Evolutionary conservation across 331 rosid species (phyloP).

Genomic region (Quercus tomentella): DNA sequence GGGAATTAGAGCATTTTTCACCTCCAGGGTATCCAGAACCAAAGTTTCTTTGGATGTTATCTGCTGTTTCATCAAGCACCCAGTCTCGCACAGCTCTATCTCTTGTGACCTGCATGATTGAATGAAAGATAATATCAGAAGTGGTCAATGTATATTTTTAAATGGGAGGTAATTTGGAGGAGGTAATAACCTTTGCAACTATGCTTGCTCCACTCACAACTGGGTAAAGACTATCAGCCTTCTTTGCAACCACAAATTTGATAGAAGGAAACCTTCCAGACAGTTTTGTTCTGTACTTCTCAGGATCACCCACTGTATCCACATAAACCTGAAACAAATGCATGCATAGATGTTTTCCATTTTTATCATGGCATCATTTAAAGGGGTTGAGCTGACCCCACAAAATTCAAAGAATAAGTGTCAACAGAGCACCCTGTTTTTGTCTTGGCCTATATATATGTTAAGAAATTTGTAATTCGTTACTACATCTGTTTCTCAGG

Average conservation of each 20-base stretch:
- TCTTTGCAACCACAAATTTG: slow-evolving; percentile 93
- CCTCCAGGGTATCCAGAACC: slow-evolving; percentile 99
- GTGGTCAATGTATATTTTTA: background rate
- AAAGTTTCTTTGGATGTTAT: slow-evolving; percentile 61
- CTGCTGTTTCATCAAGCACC: slow-evolving; percentile 87
- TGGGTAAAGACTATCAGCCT: slow-evolving; percentile 96
- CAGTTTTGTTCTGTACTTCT: slow-evolving; percentile 65
- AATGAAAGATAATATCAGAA: background rate
- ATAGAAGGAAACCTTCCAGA: slow-evolving; percentile 66
- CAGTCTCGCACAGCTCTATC: slow-evolving; percentile 78
- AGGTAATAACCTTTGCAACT: slow-evolving; percentile 70
- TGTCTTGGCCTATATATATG: background rate
- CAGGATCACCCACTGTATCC: slow-evolving; percentile 94
- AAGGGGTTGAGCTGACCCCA: background rate
- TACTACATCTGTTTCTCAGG: background rate
- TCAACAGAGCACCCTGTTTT: background rate
- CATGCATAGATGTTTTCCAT: background rate
- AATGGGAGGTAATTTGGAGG: background rate
- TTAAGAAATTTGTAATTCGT: background rate
- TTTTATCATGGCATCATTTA: slow-evolving; percentile 1
- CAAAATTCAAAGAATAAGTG: background rate
- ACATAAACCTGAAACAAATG: slow-evolving; percentile 65
- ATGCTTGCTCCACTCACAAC: slow-evolving; percentile 98
- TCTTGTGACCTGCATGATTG: slow-evolving; percentile 70
- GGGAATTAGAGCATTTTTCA: slow-evolving; percentile 21